Conservation (phyloP, 2,329 filamentous ascomycete genomes). For the Ceratocystis smalleyi region DNA sequence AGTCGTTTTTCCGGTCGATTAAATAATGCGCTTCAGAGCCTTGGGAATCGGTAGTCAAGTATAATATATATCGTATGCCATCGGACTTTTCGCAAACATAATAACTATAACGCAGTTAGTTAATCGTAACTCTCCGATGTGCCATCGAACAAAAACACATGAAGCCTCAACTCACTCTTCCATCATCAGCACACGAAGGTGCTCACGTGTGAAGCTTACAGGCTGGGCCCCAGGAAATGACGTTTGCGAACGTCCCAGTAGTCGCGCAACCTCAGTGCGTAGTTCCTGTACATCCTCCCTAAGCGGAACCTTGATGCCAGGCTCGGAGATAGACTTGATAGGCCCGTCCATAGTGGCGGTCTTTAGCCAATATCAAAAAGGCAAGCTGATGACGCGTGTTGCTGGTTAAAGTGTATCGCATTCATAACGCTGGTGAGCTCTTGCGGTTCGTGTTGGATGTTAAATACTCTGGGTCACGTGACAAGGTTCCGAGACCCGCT, state of each 20-base stretch:
- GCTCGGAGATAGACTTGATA: constrained; percentile 40
- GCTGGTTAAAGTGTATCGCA: too few relatives aligned
- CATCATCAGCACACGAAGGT: constrained; percentile 65
- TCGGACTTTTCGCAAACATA: constrained; percentile 98
- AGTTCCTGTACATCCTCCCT: constrained; percentile 45
- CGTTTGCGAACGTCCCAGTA: constrained; percentile 54
- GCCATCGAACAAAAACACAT: not conserved
- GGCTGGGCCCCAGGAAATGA: constrained; percentile 85
- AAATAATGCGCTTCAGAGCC: constrained; percentile 64
- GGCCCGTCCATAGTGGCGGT: constrained; percentile 20
- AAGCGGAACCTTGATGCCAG: constrained; percentile 42
- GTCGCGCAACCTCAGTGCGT: constrained; percentile 54
- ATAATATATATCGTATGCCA: constrained; percentile 88
- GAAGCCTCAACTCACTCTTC: constrained; percentile 43
- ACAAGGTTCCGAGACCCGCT: too few relatives aligned
- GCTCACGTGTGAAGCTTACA: constrained; percentile 72
- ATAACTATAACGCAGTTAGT: constrained; percentile 40
- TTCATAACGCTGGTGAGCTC: too few relatives aligned
- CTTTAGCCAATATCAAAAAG: not conserved
- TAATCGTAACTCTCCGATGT: constrained; percentile 11
- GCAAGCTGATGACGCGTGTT: not conserved
- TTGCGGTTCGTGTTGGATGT: too few relatives aligned
- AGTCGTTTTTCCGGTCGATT: constrained; percentile 96
- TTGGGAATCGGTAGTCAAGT: constrained; percentile 52
- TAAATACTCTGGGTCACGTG: too few relatives aligned